Evolutionary conservation across 2,329 filamentous ascomycete genomes (phyloP).

Genomic region (Aspergillus quadricinctus): DNA sequence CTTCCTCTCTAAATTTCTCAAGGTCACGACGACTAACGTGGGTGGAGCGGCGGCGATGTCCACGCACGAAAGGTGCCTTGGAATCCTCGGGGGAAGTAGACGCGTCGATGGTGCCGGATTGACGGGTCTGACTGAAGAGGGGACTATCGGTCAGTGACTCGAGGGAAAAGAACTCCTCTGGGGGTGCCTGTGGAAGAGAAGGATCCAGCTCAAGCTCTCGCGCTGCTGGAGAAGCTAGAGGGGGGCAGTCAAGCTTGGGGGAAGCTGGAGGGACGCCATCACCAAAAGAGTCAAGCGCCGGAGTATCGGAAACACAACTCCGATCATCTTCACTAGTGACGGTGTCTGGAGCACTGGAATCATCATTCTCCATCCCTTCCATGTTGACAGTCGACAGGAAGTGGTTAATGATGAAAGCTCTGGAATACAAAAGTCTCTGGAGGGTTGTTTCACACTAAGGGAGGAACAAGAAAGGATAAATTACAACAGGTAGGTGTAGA

Average conservation of each 20-base stretch:
- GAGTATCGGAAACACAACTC: constrained; percentile 14
- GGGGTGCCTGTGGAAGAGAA: not conserved
- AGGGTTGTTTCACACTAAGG: not conserved
- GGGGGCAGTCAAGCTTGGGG: not conserved
- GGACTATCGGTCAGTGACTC: not conserved
- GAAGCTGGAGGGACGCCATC: constrained; percentile 2
- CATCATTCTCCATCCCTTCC: constrained; percentile 6
- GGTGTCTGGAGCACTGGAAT: constrained; percentile 8
- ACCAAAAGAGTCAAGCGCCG: constrained; percentile 21
- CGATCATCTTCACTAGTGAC: constrained; percentile 10
- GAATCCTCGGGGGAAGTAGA: constrained; percentile 25
- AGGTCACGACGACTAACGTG: constrained; percentile 37
- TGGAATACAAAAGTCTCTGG: not conserved
- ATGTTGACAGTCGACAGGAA: not conserved
- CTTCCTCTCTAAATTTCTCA: constrained; percentile 35
- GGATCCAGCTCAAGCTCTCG: not conserved
- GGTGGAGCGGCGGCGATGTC: constrained; percentile 40
- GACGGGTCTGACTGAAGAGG: constrained; percentile 2
- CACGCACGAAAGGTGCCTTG: constrained; percentile 34
- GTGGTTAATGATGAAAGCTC: not conserved
- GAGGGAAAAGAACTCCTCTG: constrained; percentile 1
- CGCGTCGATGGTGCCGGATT: constrained; percentile 30
- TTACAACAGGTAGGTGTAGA: not conserved
- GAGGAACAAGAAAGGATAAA: not conserved
- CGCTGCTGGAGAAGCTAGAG: not conserved